Base-by-base conservation (phyloP, 2,329 filamentous ascomycete genomes). In the Xylaria sp. region DNA sequence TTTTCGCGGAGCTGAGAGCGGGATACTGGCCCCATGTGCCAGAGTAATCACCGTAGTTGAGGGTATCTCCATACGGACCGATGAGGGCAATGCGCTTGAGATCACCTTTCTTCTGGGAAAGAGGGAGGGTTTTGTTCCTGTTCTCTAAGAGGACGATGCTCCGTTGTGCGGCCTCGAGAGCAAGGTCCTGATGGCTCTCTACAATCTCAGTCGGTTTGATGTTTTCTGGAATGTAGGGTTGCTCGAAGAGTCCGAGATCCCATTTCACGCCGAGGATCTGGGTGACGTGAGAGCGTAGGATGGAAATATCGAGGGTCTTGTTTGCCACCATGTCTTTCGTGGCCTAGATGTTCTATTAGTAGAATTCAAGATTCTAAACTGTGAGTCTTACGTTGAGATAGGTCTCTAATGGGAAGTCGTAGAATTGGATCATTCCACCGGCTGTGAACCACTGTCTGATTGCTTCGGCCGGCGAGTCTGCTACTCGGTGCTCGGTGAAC, bases 31-130 rank as follows among this genome's bases (percentile, higher is more conserved):
- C 76, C 66, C 72, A 78, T 60, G 70, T 64, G 1, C 76, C 76
- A 1, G 76, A 76, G 58, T 79, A 79, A 57, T 75, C 76, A 2
- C 76, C 76, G 61, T 76, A 78, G 61, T 78, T 78, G 48, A 78
- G 67, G 6, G 68, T 69, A 57, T 78, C 76, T 2, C 69, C 57
- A 58, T 75, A 78, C 1, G 76, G 76, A 0, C 76, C 76, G 10
- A 78, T 68, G 5, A 78, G 68, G 2, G 76, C 75, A 16, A 78
- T 70, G 13, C 68, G 75, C 34, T 64, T 68, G 9, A 73, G 67
- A 4, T 66, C 67, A 46, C 73, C 60, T 4, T 49, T 19, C 0
- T 71, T 19, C 0, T 71, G 69, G 1, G 64, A 66, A 7, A 77
- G 37, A 1, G 76, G 76, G 0, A 79, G 65, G 0, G 73, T 77